phyloP scores from a whole-genome alignment of 495 filamentous ascomycete species.

The Elasticomyces elasticus region DNA sequence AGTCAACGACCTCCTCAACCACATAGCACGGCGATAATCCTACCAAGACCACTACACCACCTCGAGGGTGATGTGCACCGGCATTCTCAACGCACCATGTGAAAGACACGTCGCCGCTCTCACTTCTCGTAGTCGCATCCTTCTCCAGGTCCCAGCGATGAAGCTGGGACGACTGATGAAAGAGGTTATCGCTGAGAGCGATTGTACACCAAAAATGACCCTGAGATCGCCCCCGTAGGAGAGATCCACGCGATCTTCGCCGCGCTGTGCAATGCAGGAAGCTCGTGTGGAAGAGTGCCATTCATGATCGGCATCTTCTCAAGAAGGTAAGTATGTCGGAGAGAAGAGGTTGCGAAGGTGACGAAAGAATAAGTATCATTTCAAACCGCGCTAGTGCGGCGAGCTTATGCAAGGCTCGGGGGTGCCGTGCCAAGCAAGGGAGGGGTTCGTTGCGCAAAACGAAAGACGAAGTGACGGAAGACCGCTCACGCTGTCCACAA shows the following conservation, averaged over 20 bases:
- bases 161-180: constrained; percentile 5
- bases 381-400: too few species aligned
- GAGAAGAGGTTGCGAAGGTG: background rate
- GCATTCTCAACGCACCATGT: too few species aligned
- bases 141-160: background rate
- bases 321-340: constrained; percentile 4
- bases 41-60: background rate
- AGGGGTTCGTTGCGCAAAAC: too few species aligned
- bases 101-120: too few species aligned
- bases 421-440: too few species aligned
- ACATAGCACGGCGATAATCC: too few species aligned
- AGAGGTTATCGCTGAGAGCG: background rate
- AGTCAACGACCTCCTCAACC: too few species aligned
- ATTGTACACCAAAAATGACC: constrained; percentile 14
- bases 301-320: constrained; percentile 12
- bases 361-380: constrained; percentile 1
- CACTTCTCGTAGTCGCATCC: background rate
- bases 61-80: background rate
- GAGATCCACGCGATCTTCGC: background rate
- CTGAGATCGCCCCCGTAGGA: constrained; percentile 14
- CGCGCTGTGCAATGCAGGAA: constrained; percentile 20
- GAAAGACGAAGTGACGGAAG: too few species aligned
- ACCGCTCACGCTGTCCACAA: too few species aligned
- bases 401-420: too few species aligned
- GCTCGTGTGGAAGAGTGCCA: constrained; percentile 1